A percentile compares a stretch with the other conserved stretches of the same genome.
Evolutionary conservation across 2,329 filamentous ascomycete species (phyloP).

Genomic region (Ceratocystis huliohia): DNA sequence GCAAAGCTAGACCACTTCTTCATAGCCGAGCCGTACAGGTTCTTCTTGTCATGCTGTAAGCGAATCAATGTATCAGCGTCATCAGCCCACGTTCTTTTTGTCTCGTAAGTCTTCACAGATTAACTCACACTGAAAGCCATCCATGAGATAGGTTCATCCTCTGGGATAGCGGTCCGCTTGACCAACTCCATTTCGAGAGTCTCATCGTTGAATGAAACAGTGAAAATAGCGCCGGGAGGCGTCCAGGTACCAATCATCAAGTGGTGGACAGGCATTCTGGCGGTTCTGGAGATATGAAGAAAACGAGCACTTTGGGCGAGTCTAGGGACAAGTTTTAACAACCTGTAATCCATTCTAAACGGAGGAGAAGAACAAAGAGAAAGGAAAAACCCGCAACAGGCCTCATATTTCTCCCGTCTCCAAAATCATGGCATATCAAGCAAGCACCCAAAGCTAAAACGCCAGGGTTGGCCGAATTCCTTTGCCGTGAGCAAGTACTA

Average conservation of each 20-base stretch:
- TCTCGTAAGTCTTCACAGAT: too few relatives aligned
- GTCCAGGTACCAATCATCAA: constrained; percentile 91
- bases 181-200: constrained; percentile 59
- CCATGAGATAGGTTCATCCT: constrained; percentile 84
- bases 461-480: background rate
- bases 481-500: background rate
- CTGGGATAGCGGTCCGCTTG: constrained; percentile 67
- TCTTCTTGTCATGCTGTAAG: constrained; percentile 60
- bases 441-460: background rate
- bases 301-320: background rate
- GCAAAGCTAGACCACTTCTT: constrained; percentile 83
- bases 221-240: constrained; percentile 79
- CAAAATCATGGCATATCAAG: background rate
- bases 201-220: constrained; percentile 76
- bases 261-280: constrained; percentile 64
- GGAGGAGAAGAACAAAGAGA: background rate
- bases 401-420: background rate
- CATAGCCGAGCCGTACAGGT: constrained; percentile 81
- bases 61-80: background rate
- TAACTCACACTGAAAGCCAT: constrained; percentile 71
- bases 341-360: background rate
- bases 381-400: background rate
- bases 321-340: background rate
- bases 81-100: too few relatives aligned
- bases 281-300: background rate